Evolutionary conservation across 2,329 filamentous ascomycete genomes (phyloP).

Genomic region (Penicillium sp.): DNA sequence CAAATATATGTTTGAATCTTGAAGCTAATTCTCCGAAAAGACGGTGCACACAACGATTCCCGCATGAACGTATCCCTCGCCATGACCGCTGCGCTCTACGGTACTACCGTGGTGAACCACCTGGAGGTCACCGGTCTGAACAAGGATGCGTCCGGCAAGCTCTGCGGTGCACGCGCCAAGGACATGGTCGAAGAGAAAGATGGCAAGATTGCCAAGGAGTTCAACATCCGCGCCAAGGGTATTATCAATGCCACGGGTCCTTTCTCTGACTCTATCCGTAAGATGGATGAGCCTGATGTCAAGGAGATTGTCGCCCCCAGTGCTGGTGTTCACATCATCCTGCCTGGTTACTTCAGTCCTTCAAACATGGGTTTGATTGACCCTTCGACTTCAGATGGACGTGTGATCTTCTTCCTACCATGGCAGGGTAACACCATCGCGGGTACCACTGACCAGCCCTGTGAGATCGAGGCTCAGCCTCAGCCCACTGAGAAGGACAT

Average conservation of each 20-base stretch:
- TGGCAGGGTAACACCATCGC: conserved; percentile 94
- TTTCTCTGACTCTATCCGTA: conserved; percentile 80
- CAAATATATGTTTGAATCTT: background rate
- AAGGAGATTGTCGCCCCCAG: conserved; percentile 81
- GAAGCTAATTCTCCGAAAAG: conserved; percentile 38
- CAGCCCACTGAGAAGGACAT: conserved; percentile 80
- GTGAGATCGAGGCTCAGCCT: conserved; percentile 69
- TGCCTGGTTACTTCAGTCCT: conserved; percentile 83
- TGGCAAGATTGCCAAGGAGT: conserved; percentile 61
- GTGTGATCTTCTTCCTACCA: conserved; percentile 89
- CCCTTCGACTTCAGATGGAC: conserved; percentile 79
- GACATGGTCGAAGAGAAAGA: conserved; percentile 68
- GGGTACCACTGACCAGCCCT: conserved; percentile 79
- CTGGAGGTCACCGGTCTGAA: conserved; percentile 74
- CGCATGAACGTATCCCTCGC: conserved; percentile 88
- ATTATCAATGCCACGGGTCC: conserved; percentile 87
- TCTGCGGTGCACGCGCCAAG: conserved; percentile 71
- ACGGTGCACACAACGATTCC: conserved; percentile 88
- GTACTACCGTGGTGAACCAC: conserved; percentile 78
- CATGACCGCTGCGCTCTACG: conserved; percentile 85
- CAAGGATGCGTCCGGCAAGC: conserved; percentile 69
- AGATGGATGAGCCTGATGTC: conserved; percentile 72
- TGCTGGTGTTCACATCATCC: conserved; percentile 80
- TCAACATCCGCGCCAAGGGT: conserved; percentile 73
- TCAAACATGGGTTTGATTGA: conserved; percentile 86